These are phyloP conservation scores for Tetrahymena borealis DNA, from an alignment of 73 alveolate genomes.

Conservation along the genomic window DNA sequence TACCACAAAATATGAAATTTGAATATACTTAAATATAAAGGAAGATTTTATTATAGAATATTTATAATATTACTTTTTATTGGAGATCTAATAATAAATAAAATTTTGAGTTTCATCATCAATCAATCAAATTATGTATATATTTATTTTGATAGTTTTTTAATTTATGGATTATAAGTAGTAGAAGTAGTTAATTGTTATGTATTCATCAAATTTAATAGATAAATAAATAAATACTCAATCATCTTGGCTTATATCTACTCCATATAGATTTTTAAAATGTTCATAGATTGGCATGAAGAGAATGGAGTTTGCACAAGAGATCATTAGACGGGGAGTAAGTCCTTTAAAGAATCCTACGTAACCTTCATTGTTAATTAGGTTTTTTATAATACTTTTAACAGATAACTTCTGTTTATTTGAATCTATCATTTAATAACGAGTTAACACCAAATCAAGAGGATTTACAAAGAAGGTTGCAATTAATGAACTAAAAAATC, in stretches of 20 bases:
- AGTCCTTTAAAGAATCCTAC: conserved; percentile 26
- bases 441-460: conserved; percentile 28
- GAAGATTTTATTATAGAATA: too few species aligned
- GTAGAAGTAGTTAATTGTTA: neutral
- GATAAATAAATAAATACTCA: neutral
- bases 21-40: too few species aligned
- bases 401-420: neutral
- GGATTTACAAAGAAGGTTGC: conserved; percentile 40
- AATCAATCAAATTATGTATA: too few species aligned
- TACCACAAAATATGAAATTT: too few species aligned
- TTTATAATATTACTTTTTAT: too few species aligned
- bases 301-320: conserved; percentile 11
- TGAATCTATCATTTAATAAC: conserved; percentile 31
- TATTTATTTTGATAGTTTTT: too few species aligned
- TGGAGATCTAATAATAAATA: too few species aligned
- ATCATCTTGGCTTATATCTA: neutral
- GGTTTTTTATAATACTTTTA: neutral
- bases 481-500: conserved; percentile 6
- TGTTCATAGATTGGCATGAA: conserved; percentile 38
- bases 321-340: conserved; percentile 5
- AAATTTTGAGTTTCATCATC: too few species aligned
- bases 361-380: conserved; percentile 16
- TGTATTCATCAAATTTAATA: neutral
- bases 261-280: conserved; percentile 28
- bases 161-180: too few species aligned